A percentile compares a stretch with the other conserved stretches of the same genome.
phyloP scores from a whole-genome alignment of 169 alveolate species.

The Plasmodium reichenowi region DNA sequence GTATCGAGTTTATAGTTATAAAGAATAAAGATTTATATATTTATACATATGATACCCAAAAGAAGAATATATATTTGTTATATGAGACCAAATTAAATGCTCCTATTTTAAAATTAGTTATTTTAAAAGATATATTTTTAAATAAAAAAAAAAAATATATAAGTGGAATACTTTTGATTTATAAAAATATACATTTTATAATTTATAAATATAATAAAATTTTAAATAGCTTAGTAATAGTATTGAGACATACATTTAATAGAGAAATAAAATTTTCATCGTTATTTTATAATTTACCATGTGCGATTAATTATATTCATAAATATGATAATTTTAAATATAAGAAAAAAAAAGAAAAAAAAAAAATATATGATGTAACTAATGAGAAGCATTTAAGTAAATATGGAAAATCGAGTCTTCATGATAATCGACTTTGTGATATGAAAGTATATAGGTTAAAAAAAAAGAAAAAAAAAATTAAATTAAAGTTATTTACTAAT shows the following conservation, averaged over 20 bases:
- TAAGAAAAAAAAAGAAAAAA: constrained; percentile 2
- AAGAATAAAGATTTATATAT: constrained; percentile 56
- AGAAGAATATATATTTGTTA: constrained; percentile 1
- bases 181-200: constrained; percentile 35
- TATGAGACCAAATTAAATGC: constrained; percentile 60
- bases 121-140: constrained; percentile 18
- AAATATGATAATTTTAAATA: not conserved
- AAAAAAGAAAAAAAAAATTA: not conserved
- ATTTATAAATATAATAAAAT: constrained; percentile 23
- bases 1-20: constrained; percentile 24
- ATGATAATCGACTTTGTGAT: too few species aligned
- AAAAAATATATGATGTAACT: not conserved
- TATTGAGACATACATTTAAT: constrained; percentile 28
- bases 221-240: constrained; percentile 24
- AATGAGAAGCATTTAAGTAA: not conserved
- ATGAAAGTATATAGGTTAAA: not conserved
- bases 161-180: constrained; percentile 45
- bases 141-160: constrained; percentile 9
- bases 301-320: constrained; percentile 19
- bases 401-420: too few species aligned
- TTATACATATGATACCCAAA: constrained; percentile 10
- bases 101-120: constrained; percentile 22
- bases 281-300: constrained; percentile 15
- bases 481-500: not conserved
- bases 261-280: constrained; percentile 26